Conservation (phyloP, 1,284 basidiomycete genomes). For the Fistulinella staudtii region DNA sequence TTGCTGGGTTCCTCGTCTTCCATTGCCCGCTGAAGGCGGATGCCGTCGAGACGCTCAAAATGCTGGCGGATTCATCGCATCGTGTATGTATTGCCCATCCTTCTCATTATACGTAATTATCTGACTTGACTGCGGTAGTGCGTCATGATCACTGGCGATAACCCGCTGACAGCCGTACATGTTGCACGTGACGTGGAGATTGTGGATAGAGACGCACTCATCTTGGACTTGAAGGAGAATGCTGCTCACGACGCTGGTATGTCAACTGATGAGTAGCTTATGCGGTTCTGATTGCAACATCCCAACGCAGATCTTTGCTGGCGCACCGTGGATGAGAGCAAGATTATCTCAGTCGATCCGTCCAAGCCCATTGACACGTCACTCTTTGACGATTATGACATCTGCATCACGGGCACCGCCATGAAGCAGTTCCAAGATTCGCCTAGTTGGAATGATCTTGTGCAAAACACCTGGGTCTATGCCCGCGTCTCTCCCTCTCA, state of each 20-base stretch:
- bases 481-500: slow-evolving; percentile 94
- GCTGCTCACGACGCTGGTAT: slow-evolving; percentile 62
- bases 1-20: slow-evolving; percentile 94
- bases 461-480: slow-evolving; percentile 95
- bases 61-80: slow-evolving; percentile 92
- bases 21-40: slow-evolving; percentile 95
- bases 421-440: slow-evolving; percentile 74
- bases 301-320: slow-evolving; percentile 69
- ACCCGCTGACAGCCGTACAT: slow-evolving; percentile 91
- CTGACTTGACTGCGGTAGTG: slow-evolving; percentile 49
- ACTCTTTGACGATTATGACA: slow-evolving; percentile 84
- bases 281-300: background rate
- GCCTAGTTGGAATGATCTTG: slow-evolving; percentile 70
- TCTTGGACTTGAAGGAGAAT: slow-evolving; percentile 86
- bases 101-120: slow-evolving; percentile 2
- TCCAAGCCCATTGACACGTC: slow-evolving; percentile 69
- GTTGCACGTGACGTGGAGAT: slow-evolving; percentile 95
- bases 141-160: slow-evolving; percentile 97
- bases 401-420: slow-evolving; percentile 91
- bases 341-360: slow-evolving; percentile 80
- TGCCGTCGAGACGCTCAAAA: slow-evolving; percentile 83
- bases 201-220: slow-evolving; percentile 88
- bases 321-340: slow-evolving; percentile 88
- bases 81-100: slow-evolving; percentile 53
- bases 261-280: slow-evolving; percentile 19